Evolutionary conservation across 768 basidiomycete genomes (phyloP).

Genomic region (Lactarius indigo): DNA sequence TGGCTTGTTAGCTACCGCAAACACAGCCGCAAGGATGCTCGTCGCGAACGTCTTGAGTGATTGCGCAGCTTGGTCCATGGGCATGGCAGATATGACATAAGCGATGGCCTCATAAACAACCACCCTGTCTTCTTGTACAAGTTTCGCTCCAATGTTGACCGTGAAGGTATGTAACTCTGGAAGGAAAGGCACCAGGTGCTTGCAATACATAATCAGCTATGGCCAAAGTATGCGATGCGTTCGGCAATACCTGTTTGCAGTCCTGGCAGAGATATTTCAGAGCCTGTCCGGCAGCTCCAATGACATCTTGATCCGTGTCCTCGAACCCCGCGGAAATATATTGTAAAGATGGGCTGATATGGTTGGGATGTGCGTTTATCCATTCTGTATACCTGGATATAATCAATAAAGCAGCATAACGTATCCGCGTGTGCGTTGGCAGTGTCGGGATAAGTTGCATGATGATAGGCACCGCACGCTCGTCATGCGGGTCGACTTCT

Average conservation of each 20-base stretch:
- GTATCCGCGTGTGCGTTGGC: conserved; percentile 85
- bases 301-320: conserved; percentile 73
- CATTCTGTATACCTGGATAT: conserved; percentile 96
- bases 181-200: conserved; percentile 90
- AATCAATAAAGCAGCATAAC: conserved; percentile 92
- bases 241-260: conserved; percentile 70
- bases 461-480: conserved; percentile 88
- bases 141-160: conserved; percentile 68
- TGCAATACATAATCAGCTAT: conserved; percentile 21
- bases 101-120: conserved; percentile 96
- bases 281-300: conserved; percentile 92
- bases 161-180: conserved; percentile 91
- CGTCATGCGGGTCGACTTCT: conserved; percentile 78
- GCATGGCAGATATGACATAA: conserved; percentile 92
- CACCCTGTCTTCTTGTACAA: conserved; percentile 82
- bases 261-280: conserved; percentile 97
- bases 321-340: conserved; percentile 94
- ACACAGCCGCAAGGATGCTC: conserved; percentile 78
- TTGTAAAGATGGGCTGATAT: conserved; percentile 80
- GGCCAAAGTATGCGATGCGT: conserved; percentile 9
- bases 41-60: conserved; percentile 83
- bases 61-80: conserved; percentile 80
- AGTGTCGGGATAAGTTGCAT: conserved; percentile 92
- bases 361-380: conserved; percentile 85
- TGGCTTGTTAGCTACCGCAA: conserved; percentile 54